Percentiles rank a stretch among this genome's conserved stretches.
Evolutionary conservation across 352 stramenopile species (phyloP).

Genomic region (Peronosclerospora sorghi): DNA sequence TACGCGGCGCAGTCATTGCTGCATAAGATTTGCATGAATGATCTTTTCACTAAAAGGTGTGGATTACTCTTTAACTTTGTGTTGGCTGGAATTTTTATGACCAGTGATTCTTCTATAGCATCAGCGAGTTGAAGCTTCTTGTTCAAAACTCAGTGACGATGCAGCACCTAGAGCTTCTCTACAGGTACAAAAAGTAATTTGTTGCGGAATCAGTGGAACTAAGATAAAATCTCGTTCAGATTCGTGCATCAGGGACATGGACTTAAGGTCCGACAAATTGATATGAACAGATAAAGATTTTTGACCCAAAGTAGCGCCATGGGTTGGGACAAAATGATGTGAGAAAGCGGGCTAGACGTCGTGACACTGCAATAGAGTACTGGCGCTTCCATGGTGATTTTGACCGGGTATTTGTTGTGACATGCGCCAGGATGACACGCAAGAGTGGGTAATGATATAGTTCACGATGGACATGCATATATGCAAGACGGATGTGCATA

Average conservation of each 20-base stretch:
- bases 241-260: conserved; percentile 20
- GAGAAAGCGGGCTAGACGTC: too few species aligned
- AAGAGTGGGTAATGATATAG: too few species aligned
- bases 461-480: too few species aligned
- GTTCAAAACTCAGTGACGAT: conserved; percentile 26
- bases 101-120: conserved; percentile 10
- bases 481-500: too few species aligned
- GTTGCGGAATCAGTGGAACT: background rate
- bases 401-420: too few species aligned
- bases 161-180: conserved; percentile 37
- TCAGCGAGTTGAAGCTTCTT: conserved; percentile 25
- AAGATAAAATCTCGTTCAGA: conserved; percentile 2
- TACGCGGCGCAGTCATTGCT: conserved; percentile 60
- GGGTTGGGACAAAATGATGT: too few species aligned
- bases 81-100: background rate
- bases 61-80: background rate
- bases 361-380: too few species aligned
- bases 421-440: too few species aligned
- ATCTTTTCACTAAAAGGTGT: conserved; percentile 39
- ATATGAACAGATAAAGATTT: too few species aligned
- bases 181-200: conserved; percentile 16
- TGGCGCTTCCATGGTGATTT: too few species aligned
- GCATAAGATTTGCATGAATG: conserved; percentile 48
- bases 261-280: too few species aligned
- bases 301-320: too few species aligned